Evolutionary conservation across 1,284 basidiomycete genomes (phyloP), one percentile per base, ranked within the genome.

Genomic region (Schizophyllum amplum): DNA sequence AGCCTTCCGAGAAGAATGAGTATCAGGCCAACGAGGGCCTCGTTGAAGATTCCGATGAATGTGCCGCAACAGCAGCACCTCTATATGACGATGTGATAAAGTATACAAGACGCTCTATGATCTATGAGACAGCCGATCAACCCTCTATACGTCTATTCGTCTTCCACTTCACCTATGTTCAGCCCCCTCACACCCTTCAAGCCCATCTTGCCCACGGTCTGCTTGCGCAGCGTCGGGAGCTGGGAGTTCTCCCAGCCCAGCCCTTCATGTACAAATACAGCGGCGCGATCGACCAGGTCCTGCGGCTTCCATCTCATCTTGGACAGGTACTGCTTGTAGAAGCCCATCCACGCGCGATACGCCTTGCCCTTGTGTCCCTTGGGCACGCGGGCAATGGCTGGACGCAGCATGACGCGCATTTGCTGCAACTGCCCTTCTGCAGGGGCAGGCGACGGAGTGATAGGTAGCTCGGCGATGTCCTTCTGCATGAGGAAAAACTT

Each of bases 131-230:
- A 42, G n/a, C 17, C 33, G 2, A 42, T 9, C 33, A 42, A 17
- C 17, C 33, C 27, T 33, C 27, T 4, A 42, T 17, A 17, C 33
- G 2, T 42, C 33, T 42, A 42, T 17, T 42, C 33, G 7, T 42
- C 33, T 17, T 42, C 33, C 11, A 42, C 33, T 17, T 42, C 33
- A 9, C 33, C 33, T 3, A 42, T 42, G 7, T 78, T 74, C 46
- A 80, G 59, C 22, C 80, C 81, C 24, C 63, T 67, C 11, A 77
- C 72, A 0, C 80, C 81, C 63, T 73, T 78, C 64, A 87, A 66
- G 3, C 77, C 77, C 76, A 87, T 84, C 74, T 79, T 84, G 51
- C 80, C 81, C 24, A 82, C 77, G 1, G 79, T 78, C 67, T 71
- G 78, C n/a, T 75, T 71, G 46, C 75, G 67, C 47, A 86, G 61